Evolutionary conservation across 2,329 filamentous ascomycete genomes (phyloP).

Genomic region (Nakataea oryzae): DNA sequence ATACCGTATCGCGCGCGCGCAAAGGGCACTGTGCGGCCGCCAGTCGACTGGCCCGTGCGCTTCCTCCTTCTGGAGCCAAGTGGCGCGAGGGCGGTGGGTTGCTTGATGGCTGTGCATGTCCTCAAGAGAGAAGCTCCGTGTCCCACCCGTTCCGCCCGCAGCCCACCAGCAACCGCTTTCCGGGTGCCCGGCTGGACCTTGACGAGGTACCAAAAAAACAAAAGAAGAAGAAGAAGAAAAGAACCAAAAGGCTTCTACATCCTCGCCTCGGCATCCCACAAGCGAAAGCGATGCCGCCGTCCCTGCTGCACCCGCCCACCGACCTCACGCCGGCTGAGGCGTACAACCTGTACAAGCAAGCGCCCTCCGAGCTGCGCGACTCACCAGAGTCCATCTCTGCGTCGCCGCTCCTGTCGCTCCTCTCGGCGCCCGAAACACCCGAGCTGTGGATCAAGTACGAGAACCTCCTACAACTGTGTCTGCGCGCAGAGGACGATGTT

Average conservation of each 20-base stretch:
- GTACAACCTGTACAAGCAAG: slow-evolving; percentile 49
- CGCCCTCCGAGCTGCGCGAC: slow-evolving; percentile 42
- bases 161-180: background rate
- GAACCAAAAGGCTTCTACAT: no score
- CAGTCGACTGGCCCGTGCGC: background rate
- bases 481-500: slow-evolving; percentile 74
- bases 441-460: slow-evolving; percentile 82
- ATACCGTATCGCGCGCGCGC: background rate
- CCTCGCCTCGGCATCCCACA: background rate
- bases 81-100: no score
- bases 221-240: no score
- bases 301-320: slow-evolving; percentile 45
- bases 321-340: slow-evolving; percentile 45
- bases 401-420: slow-evolving; percentile 42
- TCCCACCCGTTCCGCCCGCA: no score
- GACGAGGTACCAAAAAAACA: background rate
- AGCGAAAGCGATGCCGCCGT: slow-evolving; percentile 31
- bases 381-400: slow-evolving; percentile 42
- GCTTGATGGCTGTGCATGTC: no score
- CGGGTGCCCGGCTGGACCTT: background rate
- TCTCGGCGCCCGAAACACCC: slow-evolving; percentile 54
- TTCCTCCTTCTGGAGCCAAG: no score
- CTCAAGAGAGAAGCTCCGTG: background rate
- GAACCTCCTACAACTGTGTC: slow-evolving; percentile 73
- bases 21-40: background rate